Percentiles rank a stretch among this genome's conserved stretches.
Evolutionary conservation across 1,284 basidiomycete species (phyloP).

Genomic region (Hymenochaete sp.): DNA sequence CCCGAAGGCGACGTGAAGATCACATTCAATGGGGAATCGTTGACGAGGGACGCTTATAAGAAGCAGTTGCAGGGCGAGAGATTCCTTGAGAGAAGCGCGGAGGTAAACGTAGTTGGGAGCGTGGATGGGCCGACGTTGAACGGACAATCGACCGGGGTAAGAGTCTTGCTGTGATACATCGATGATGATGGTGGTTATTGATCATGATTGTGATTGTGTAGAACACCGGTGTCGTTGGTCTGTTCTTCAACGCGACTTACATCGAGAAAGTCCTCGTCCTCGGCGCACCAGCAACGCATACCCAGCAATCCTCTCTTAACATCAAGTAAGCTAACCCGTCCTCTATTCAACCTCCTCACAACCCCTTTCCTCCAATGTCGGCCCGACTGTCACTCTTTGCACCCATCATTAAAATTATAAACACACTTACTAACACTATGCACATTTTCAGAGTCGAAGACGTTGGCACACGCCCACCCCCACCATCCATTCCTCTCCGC

Average conservation of each 20-base stretch:
- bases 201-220: neutral
- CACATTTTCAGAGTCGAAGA: conserved; percentile 9
- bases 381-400: too few species aligned
- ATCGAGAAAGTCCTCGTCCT: conserved; percentile 12
- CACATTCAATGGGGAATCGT: conserved; percentile 25
- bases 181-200: neutral
- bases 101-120: conserved; percentile 21
- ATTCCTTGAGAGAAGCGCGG: conserved; percentile 24
- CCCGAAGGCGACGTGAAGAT: conserved; percentile 23
- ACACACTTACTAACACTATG: neutral
- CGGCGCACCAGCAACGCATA: conserved; percentile 12
- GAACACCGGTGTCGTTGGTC: conserved; percentile 11
- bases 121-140: conserved; percentile 7
- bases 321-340: conserved; percentile 9
- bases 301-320: conserved; percentile 15
- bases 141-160: conserved; percentile 9
- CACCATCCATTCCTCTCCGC: too few species aligned
- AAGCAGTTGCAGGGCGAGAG: conserved; percentile 23
- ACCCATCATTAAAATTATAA: neutral
- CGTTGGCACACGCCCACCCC: conserved; percentile 11
- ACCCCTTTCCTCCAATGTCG: neutral
- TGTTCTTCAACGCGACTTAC: conserved; percentile 15
- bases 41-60: conserved; percentile 27
- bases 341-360: neutral
- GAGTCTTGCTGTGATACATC: neutral